Percentiles rank a stretch among this genome's conserved stretches.
Evolutionary conservation across 768 basidiomycete genomes (phyloP).

Genomic region (Pholiota conissans): DNA sequence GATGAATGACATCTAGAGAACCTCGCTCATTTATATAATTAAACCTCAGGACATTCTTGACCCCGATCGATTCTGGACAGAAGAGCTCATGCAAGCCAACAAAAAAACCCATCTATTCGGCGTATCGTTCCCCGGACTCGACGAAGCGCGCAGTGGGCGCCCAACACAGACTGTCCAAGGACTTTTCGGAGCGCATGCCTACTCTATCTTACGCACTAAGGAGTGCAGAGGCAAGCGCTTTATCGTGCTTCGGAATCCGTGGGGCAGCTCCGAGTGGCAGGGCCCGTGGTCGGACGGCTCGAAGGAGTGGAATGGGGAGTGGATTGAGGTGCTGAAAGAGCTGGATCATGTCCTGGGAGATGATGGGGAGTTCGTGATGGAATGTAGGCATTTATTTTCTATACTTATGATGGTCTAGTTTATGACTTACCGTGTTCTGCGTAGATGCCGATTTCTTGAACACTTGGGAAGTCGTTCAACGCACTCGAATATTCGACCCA

Average conservation of each 20-base stretch:
- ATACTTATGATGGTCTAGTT: background rate
- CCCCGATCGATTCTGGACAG: constrained; percentile 46
- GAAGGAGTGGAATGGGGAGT: constrained; percentile 44
- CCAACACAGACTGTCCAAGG: constrained; percentile 24
- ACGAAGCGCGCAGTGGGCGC: constrained; percentile 21
- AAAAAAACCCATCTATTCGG: constrained; percentile 42
- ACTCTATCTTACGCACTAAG: constrained; percentile 40
- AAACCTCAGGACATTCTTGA: constrained; percentile 45
- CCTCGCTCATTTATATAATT: background rate
- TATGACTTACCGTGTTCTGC: background rate
- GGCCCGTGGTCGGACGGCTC: constrained; percentile 46
- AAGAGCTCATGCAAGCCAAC: constrained; percentile 46
- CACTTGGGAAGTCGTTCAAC: constrained; percentile 38
- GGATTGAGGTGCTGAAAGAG: constrained; percentile 34
- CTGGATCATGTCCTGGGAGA: constrained; percentile 38
- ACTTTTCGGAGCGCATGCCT: constrained; percentile 37
- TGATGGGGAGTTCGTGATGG: constrained; percentile 48
- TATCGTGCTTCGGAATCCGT: constrained; percentile 45
- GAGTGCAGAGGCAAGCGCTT: constrained; percentile 45
- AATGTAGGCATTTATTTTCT: constrained; percentile 27
- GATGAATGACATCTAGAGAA: too few relatives aligned
- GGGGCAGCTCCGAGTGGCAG: constrained; percentile 42
- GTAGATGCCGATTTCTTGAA: constrained; percentile 36
- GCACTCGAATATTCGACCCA: constrained; percentile 39
- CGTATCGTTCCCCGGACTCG: constrained; percentile 35